Percentiles rank a stretch among this genome's conserved stretches.
These are phyloP conservation scores for Leishmania aethiopica DNA, from an alignment of 208 protist species.

Conservation along the genomic window DNA sequence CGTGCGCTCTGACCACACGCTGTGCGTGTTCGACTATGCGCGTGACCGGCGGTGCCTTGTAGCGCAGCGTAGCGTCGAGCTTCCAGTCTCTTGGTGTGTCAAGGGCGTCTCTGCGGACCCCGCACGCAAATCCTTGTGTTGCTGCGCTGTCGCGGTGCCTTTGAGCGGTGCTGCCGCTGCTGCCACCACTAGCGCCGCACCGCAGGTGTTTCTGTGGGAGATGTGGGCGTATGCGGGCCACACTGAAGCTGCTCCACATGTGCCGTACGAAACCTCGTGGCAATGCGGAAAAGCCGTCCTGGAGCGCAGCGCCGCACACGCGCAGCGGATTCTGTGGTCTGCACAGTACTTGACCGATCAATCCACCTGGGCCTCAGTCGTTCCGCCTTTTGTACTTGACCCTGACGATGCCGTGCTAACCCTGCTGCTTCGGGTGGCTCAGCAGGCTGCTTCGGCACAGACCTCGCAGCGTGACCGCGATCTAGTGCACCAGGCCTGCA, in stretches of 20 bases:
- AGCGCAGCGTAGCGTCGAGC: slow-evolving; percentile 56
- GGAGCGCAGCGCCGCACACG: slow-evolving; percentile 50
- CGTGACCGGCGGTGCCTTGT: slow-evolving; percentile 37
- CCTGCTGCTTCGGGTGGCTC: slow-evolving; percentile 50
- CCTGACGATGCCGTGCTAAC: slow-evolving; percentile 45
- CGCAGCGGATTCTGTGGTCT: slow-evolving; percentile 49
- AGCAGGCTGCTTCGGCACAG: slow-evolving; percentile 10
- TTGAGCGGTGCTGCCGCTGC: background rate
- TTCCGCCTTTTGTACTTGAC: slow-evolving; percentile 70
- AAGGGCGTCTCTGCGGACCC: slow-evolving; percentile 57
- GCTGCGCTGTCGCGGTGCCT: slow-evolving; percentile 29
- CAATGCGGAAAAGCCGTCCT: slow-evolving; percentile 67
- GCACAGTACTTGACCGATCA: slow-evolving; percentile 72
- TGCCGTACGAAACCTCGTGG: slow-evolving; percentile 50
- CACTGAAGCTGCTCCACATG: slow-evolving; percentile 6
- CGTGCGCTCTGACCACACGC: slow-evolving; percentile 45
- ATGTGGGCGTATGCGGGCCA: slow-evolving; percentile 39
- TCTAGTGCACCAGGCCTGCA: slow-evolving; percentile 37
- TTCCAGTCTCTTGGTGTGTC: slow-evolving; percentile 35
- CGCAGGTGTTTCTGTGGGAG: slow-evolving; percentile 73
- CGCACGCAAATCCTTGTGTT: slow-evolving; percentile 55
- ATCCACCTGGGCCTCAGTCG: slow-evolving; percentile 56
- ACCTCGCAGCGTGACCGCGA: slow-evolving; percentile 21
- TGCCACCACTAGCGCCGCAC: background rate
- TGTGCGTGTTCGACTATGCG: slow-evolving; percentile 67